Base-by-base conservation (phyloP, 768 basidiomycete genomes). In the Hypholoma fasciculare region DNA sequence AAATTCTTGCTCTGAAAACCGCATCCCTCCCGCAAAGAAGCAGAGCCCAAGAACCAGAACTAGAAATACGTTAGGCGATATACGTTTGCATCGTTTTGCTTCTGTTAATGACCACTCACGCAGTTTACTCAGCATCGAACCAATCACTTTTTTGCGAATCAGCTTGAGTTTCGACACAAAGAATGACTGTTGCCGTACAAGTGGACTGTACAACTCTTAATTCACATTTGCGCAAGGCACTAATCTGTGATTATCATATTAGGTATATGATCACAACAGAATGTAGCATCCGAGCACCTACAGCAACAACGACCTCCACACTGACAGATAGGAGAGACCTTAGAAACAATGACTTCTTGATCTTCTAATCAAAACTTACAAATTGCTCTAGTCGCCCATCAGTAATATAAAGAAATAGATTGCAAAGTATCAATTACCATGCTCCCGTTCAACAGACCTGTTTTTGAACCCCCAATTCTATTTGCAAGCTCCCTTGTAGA, bases 11-110 rank as follows among this genome's bases (percentile, higher is more conserved):
- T 93, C 89, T 2, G 88, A 85, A 62, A 87, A 93, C 13, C 82
- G 80, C 61, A 86, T 65, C 0, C 91, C 91, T 13, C 92, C 91
- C 0, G 90, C 92, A 60, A 94, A 89, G 72, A 93, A 91, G 63
- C 90, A 91, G 71, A 94, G 83, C 16, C 92, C 92, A 11, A 94
- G 81, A 16, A 94, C 91, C 40, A 95, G 82, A 1, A 95, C 90
- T 92, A 19, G 3, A 17, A 36, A 23, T 2, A 48, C 20, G 4
- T 23, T 23, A 23, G 23, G 23, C 23, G 23, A 23, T 23, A 57
- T 59, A 57, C 56, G 46, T 54, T 23, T 9, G 34, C 38, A 27
- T 23, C 6, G 40, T n/a, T 8, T 12, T 19, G 8, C 34, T 14
- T 6, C 9, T 39, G 5, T 61, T 85, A 84, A 69, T 55, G 9